A percentile compares a stretch with the other conserved stretches of the same genome.
These are phyloP conservation scores for Mediolabrus comicus DNA, from an alignment of 108 stramenopile species.

Conservation along the genomic window DNA sequence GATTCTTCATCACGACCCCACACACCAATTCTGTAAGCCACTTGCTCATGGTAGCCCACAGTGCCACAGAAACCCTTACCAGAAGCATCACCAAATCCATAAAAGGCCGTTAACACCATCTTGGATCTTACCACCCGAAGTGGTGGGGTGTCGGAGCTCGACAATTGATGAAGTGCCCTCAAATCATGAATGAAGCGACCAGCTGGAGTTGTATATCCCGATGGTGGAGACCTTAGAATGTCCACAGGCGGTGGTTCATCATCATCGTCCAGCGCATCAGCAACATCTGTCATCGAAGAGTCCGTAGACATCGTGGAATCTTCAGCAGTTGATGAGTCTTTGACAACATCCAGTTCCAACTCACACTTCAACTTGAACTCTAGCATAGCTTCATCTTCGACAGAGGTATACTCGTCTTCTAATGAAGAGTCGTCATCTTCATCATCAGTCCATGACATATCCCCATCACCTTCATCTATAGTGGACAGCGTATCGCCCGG, in stretches of 20 bases:
- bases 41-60: neutral
- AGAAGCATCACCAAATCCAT: constrained; percentile 17
- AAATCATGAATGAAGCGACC: constrained; percentile 1
- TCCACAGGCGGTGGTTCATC: neutral
- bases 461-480: neutral
- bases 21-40: neutral
- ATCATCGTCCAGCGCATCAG: neutral
- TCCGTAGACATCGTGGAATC: neutral
- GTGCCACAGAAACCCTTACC: constrained; percentile 14
- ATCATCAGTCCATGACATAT: neutral
- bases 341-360: too few species aligned
- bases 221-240: neutral
- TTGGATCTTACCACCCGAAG: neutral
- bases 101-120: neutral
- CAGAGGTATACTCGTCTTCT: neutral
- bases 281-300: neutral
- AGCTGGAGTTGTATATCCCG: constrained; percentile 1
- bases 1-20: constrained; percentile 17
- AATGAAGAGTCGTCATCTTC: neutral
- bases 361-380: neutral
- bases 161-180: neutral
- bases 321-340: neutral
- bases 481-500: too few species aligned
- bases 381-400: neutral
- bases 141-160: neutral